phyloP scores from a whole-genome alignment of 2,329 filamentous ascomycete species.

The Coleophoma eucalyptorum region DNA sequence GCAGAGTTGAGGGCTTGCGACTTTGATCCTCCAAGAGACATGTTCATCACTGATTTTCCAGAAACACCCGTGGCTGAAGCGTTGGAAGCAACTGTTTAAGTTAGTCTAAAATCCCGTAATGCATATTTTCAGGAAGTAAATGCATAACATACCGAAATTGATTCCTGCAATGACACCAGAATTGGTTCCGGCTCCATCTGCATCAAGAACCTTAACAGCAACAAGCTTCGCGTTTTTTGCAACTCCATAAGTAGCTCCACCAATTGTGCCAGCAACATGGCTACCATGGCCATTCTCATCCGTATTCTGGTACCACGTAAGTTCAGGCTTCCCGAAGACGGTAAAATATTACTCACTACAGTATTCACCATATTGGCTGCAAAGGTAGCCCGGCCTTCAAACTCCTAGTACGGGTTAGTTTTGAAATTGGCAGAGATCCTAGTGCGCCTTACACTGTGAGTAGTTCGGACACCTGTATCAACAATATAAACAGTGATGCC shows the following conservation, averaged over 20 bases:
- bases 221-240: conserved; percentile 31
- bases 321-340: neutral
- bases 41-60: conserved; percentile 60
- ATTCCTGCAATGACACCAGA: conserved; percentile 54
- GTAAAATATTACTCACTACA: neutral
- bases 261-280: conserved; percentile 37
- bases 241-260: conserved; percentile 32
- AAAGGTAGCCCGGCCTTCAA: conserved; percentile 21
- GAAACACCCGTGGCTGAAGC: conserved; percentile 31
- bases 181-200: conserved; percentile 39
- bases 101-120: conserved; percentile 41
- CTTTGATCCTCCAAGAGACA: conserved; percentile 50
- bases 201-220: conserved; percentile 33
- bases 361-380: conserved; percentile 18
- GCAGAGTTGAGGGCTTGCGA: conserved; percentile 43
- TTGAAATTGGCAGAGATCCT: neutral
- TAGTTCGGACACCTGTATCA: conserved; percentile 28
- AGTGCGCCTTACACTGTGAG: neutral
- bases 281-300: conserved; percentile 32
- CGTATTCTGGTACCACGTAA: conserved; percentile 4
- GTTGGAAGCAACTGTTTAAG: neutral
- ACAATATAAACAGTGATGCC: conserved; percentile 31
- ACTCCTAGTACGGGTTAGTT: conserved; percentile 8
- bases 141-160: conserved; percentile 38
- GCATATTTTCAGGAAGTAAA: conserved; percentile 45